Evolutionary conservation across 352 stramenopile genomes (phyloP), one percentile per base, ranked within the genome.

Genomic region (Aphanomyces cochlioides): DNA sequence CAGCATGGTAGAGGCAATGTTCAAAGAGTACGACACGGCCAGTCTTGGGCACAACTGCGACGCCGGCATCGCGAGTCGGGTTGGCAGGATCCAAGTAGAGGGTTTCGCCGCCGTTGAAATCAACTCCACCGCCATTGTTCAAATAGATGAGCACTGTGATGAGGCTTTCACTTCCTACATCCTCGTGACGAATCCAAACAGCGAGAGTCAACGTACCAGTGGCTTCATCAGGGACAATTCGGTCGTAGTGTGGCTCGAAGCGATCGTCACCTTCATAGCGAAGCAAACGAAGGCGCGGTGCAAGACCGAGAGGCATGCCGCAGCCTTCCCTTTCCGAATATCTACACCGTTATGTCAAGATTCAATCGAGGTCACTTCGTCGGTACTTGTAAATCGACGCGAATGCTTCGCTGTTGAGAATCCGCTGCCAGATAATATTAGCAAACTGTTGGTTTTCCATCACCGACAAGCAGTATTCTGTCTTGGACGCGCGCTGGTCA

Each of bases 101-200:
- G 10, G 81, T 88, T 72, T 86, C 79, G 7, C 81, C 81, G 12
- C 79, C 81, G 50, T 80, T 63, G 69, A 86, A 86, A 57, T 82
- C 74, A n/a, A 69, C 57, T 17, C 76, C 76, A 34, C 67, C 73
- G 21, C 79, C 79, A 73, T 78, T 59, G 68, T 86, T 88, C 3
- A 88, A 73, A 69, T 88, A 88, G 8, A 88, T 60, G 8, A 88
- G 60, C 5, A 88, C 79, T 2, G 81, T 88, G 7, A 88, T 56
- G 7, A 78, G 64, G 41, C 59, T 67, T n/a, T 67, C 59, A 45
- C 59, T 67, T 17, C 59, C 59, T 67, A 67, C 10, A 17, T 47
- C 15, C 47, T 7, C 3, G 4, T 63, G 13, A 43, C 7, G 7
- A 13, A 36, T 12, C 8, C 21, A n/a, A 47, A 17, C 47, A 3